Conservation (phyloP, 176 grass and related monocot genomes). For the Ananas comosus region DNA sequence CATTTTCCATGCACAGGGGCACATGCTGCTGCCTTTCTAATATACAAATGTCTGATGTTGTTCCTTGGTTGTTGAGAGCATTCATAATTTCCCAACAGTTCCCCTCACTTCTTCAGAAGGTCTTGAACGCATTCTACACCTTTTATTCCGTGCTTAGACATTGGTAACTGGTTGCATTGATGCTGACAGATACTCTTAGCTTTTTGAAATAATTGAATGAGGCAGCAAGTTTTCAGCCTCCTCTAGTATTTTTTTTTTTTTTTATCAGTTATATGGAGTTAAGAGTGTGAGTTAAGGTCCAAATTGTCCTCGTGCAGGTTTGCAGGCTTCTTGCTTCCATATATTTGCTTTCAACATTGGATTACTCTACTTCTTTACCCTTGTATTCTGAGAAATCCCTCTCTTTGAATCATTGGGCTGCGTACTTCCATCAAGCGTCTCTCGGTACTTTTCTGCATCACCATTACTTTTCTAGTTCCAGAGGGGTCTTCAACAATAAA, state of each 20-base stretch:
- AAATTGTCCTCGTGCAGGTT: slow-evolving; percentile 33
- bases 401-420: slow-evolving; percentile 76
- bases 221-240: slow-evolving; percentile 1
- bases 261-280: neutral
- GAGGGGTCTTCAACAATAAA: slow-evolving; percentile 9
- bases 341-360: slow-evolving; percentile 56
- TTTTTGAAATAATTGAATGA: neutral
- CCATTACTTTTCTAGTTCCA: slow-evolving; percentile 29
- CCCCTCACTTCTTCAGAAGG: slow-evolving; percentile 70
- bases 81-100: slow-evolving; percentile 59
- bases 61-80: slow-evolving; percentile 66
- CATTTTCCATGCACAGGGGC: slow-evolving; percentile 35
- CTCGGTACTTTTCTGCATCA: slow-evolving; percentile 48
- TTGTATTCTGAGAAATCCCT: slow-evolving; percentile 42
- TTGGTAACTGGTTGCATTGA: neutral
- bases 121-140: slow-evolving; percentile 16
- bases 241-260: slow-evolving; percentile 1
- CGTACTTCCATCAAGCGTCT: slow-evolving; percentile 82
- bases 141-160: neutral
- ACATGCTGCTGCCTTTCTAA: slow-evolving; percentile 50
- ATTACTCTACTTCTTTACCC: slow-evolving; percentile 39
- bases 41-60: slow-evolving; percentile 37
- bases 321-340: slow-evolving; percentile 61
- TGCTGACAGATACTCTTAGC: slow-evolving; percentile 7
- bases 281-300: slow-evolving; percentile 2